Conservation (phyloP, 345 rosid genomes). For the Ceriops tagal region DNA sequence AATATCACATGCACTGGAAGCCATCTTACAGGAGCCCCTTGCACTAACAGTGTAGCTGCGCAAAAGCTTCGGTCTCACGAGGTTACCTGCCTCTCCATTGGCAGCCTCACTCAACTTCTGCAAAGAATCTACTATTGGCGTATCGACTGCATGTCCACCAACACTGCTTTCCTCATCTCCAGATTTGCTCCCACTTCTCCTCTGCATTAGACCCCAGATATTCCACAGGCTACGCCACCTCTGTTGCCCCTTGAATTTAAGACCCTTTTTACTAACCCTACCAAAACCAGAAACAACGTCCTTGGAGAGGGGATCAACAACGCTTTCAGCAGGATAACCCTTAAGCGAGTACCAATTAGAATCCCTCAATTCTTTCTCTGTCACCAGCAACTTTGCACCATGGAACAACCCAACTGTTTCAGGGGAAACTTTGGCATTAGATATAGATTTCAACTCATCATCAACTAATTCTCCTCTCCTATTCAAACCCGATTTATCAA, state of each 20-base stretch:
- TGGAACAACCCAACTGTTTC: slow-evolving; percentile 41
- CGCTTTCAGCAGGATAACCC: slow-evolving; percentile 8
- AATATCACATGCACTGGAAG: slow-evolving; percentile 22
- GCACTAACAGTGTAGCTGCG: slow-evolving; percentile 59
- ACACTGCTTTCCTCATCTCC: slow-evolving; percentile 32
- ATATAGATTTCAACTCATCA: slow-evolving; percentile 27
- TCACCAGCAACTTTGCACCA: slow-evolving; percentile 51
- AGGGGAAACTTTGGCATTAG: slow-evolving; percentile 38
- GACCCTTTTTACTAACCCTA: slow-evolving; percentile 13
- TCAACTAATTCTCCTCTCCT: slow-evolving; percentile 26
- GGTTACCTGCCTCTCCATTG: slow-evolving; percentile 35
- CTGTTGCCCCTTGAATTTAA: slow-evolving; percentile 14
- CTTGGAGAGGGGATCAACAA: slow-evolving; percentile 10
- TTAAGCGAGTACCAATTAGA: slow-evolving; percentile 37
- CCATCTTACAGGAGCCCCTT: slow-evolving; percentile 40
- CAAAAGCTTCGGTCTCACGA: slow-evolving; percentile 56
- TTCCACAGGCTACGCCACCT: slow-evolving; percentile 22
- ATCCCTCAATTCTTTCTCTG: slow-evolving; percentile 51
- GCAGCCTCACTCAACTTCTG: slow-evolving; percentile 42
- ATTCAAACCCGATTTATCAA: slow-evolving; percentile 23
- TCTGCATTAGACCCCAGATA: slow-evolving; percentile 29
- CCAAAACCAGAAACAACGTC: slow-evolving; percentile 18
- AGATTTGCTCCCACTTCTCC: slow-evolving; percentile 20
- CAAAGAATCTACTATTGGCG: slow-evolving; percentile 42
- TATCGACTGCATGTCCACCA: slow-evolving; percentile 38